Base-by-base conservation (phyloP, 2,329 filamentous ascomycete genomes). In the Trichoderma citrinoviride region DNA sequence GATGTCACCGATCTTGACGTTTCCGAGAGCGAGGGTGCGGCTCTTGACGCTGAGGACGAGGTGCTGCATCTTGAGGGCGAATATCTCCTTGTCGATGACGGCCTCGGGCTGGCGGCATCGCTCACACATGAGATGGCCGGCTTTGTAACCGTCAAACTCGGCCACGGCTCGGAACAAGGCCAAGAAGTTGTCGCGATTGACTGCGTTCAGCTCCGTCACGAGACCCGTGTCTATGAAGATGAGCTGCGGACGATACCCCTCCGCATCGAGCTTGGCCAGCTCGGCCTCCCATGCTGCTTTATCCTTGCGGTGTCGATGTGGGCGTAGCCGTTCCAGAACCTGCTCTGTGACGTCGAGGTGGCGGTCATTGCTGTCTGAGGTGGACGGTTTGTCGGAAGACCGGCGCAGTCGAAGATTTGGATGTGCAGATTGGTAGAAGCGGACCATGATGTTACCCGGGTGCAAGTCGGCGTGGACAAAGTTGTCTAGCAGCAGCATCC, bases 381-480 rank as follows among this genome's bases (percentile, higher is more conserved):
- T n/a, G 19, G 52, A 14, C 27, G 76, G 70, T 52, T 76, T 70
- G 5, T 72, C 69, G 21, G 70, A 54, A 65, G 71, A 69, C 33
- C 70, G 71, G 54, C 72, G 70, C 14, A 76, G 64, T 4, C 71
- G 74, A 1, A 96, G 80, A 55, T 90, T 86, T 0, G 94, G 85
- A 67, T 89, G 84, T 15, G 88, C 87, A 0, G 93, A 88, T 72
- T 94, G 88, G 78, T 98, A 97, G 80, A 99, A 99, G 68, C 96
- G 92, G 53, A 99, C 94, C 93, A 99, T 98, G 78, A 99, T 98
- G 76, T 99, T 99, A 27, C 95, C 95, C 0, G 95, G 95, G 74
- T 99, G 95, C 33, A 99, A 80, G 74, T 99, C 95, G 5, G 95
- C 94, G 74, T 99, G 95, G 27, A 97, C 89, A 76, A 99, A 99